Base-by-base conservation (phyloP, 352 stramenopile species). In the Phytophthora pinifolia region DNA sequence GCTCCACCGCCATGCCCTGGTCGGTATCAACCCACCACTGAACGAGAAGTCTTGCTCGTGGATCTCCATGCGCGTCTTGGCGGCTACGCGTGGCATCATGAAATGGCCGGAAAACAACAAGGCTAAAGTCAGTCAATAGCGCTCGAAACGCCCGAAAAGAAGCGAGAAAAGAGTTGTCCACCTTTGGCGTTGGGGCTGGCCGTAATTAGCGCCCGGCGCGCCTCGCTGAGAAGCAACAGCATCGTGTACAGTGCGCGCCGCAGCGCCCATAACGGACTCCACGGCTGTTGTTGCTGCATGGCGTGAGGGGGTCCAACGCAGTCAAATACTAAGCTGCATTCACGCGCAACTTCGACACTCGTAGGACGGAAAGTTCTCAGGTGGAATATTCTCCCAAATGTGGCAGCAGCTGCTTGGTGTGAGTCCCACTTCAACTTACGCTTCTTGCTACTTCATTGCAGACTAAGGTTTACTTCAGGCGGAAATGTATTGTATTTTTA, bases 31-130 rank as follows among this genome's bases (percentile, higher is more conserved):
- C 44, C 44, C 60, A 63, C 79, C 70, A 52, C 62, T 67, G 61
- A 86, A 90, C 17, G 77, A 90, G 30, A 74, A 90, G 48, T 86
- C 75, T 42, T 87, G 73, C 43, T 83, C 74, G 25, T 56, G 66
- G 46, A 90, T 88, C 63, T 88, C 74, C 55, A 85, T 71, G 46
- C 62, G 53, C 13, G 54, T 57, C 45, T 76, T 68, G 33, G 51
- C 50, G 8, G 22, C 61, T 74, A 29, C 20, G 15, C 48, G 50
- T 50, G 29, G 29, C 9, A 39, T 27, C 32, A 49, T 30, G 43
- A 42, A 27, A 57, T 22, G 33, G 46, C 50, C 56, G 51, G 56
- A 52, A 50, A 25, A 9, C 18, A 46, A 1, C 12, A 32, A 55
- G 30, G 33, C 15, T 30, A 29, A 25, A 59, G 30, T 53, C 32